Percentiles rank a stretch among this genome's conserved stretches.
These are phyloP conservation scores for Blastosporella zonata DNA, from an alignment of 1,284 basidiomycete genomes.

Conservation along the genomic window DNA sequence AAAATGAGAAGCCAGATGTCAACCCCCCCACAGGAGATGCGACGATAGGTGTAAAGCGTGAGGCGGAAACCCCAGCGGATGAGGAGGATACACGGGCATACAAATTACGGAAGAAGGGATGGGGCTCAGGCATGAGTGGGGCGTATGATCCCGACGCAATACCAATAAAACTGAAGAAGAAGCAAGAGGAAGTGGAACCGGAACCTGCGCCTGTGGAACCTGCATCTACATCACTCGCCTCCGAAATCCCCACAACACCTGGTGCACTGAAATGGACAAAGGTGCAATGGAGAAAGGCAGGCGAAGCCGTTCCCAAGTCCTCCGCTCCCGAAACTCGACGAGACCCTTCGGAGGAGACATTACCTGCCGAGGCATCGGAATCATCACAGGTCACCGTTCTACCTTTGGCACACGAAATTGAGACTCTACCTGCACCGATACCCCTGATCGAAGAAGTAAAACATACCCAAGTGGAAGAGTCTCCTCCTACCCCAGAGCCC, in stretches of 20 bases:
- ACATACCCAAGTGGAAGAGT: slow-evolving; percentile 14
- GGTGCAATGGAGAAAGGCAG: slow-evolving; percentile 29
- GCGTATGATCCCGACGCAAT: slow-evolving; percentile 72
- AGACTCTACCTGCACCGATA: not conserved
- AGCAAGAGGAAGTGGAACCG: slow-evolving; percentile 42
- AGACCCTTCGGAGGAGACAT: not conserved
- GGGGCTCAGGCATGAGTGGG: slow-evolving; percentile 56
- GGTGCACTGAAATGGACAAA: slow-evolving; percentile 30
- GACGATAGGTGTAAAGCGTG: slow-evolving; percentile 32
- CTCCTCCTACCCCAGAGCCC: slow-evolving; percentile 2
- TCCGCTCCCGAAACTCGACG: not conserved
- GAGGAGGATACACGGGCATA: slow-evolving; percentile 59
- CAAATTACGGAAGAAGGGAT: slow-evolving; percentile 63
- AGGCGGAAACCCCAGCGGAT: slow-evolving; percentile 39
- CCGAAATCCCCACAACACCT: not conserved
- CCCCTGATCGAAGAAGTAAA: slow-evolving; percentile 14
- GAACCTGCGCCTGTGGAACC: slow-evolving; percentile 14
- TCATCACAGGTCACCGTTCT: not conserved
- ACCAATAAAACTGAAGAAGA: slow-evolving; percentile 58
- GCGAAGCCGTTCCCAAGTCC: slow-evolving; percentile 5
- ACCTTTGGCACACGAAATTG: slow-evolving; percentile 11
- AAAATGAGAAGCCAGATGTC: slow-evolving; percentile 7
- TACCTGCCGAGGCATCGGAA: not conserved
- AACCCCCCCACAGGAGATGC: not conserved
- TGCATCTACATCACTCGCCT: slow-evolving; percentile 1